Evolutionary conservation across 345 rosid genomes (phyloP).

Genomic region (Angophora floribunda): DNA sequence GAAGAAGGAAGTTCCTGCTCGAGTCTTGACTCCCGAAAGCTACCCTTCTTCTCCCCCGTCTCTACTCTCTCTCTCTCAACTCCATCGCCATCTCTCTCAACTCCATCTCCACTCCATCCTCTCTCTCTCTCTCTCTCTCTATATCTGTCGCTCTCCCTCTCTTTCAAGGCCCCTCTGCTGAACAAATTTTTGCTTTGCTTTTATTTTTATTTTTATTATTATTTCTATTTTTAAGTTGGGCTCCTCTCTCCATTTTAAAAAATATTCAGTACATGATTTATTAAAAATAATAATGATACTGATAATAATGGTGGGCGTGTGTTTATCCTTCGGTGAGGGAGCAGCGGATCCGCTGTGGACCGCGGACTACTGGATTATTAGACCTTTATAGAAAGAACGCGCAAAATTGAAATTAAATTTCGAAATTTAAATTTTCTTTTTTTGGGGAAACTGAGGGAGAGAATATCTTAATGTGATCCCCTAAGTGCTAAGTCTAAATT

Average conservation of each 20-base stretch:
- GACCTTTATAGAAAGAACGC: background rate
- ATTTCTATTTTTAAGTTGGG: background rate
- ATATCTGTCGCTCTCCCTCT: background rate
- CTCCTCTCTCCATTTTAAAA: background rate
- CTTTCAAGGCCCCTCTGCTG: background rate
- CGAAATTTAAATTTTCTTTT: background rate
- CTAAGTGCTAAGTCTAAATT: background rate
- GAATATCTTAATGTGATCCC: background rate
- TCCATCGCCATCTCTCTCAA: background rate
- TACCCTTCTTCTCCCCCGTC: background rate
- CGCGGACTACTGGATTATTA: background rate
- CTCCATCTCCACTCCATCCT: background rate
- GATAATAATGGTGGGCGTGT: background rate
- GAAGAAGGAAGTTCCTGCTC: background rate
- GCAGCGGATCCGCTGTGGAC: background rate
- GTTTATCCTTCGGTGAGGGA: background rate
- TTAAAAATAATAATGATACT: background rate
- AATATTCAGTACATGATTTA: background rate
- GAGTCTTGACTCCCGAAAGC: slow-evolving; percentile 28
- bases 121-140: background rate
- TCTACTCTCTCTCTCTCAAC: background rate
- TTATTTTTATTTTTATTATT: too few relatives aligned
- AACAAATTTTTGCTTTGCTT: background rate
- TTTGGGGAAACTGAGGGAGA: background rate
- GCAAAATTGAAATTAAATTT: background rate